Evolutionary conservation across 257 asterid genomes (phyloP).

Genomic region (Rauvolfia tetraphylla): DNA sequence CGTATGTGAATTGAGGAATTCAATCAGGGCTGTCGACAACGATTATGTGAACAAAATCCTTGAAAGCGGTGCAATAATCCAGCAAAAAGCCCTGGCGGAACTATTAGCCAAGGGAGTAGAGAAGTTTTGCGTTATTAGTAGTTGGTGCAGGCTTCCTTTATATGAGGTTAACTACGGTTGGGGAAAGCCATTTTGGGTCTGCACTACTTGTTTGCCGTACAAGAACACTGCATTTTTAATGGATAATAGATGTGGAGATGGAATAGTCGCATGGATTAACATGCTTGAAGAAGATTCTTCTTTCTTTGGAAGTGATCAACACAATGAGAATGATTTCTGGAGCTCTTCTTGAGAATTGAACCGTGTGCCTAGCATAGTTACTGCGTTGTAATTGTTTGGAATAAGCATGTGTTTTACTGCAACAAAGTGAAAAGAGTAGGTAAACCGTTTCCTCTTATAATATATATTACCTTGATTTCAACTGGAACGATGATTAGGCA

Average conservation of each 20-base stretch:
- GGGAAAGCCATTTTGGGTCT: conserved; percentile 41
- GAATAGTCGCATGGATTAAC: conserved; percentile 45
- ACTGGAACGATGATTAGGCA: no score
- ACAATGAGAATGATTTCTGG: no score
- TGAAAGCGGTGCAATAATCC: not conserved
- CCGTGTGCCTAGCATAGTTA: no score
- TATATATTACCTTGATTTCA: no score
- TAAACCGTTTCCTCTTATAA: no score
- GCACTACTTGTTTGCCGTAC: conserved; percentile 23
- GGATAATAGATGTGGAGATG: conserved; percentile 38
- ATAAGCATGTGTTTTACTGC: no score
- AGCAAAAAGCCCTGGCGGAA: not conserved
- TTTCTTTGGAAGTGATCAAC: not conserved
- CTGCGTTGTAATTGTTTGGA: no score
- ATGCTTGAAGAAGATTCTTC: conserved; percentile 22
- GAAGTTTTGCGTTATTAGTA: conserved; percentile 28
- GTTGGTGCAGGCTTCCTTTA: conserved; percentile 45
- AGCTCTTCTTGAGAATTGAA: no score
- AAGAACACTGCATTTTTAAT: conserved; percentile 28
- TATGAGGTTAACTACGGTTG: conserved; percentile 48
- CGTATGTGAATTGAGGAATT: conserved; percentile 21
- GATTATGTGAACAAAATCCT: conserved; percentile 18
- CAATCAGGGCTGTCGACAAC: conserved; percentile 24
- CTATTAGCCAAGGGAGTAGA: conserved; percentile 3
- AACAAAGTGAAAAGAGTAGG: no score